Percentiles rank a stretch among this genome's conserved stretches.
Evolutionary conservation across 371 early-diverging fungal species (phyloP).

Genomic region (Actinomortierella ambigua): DNA sequence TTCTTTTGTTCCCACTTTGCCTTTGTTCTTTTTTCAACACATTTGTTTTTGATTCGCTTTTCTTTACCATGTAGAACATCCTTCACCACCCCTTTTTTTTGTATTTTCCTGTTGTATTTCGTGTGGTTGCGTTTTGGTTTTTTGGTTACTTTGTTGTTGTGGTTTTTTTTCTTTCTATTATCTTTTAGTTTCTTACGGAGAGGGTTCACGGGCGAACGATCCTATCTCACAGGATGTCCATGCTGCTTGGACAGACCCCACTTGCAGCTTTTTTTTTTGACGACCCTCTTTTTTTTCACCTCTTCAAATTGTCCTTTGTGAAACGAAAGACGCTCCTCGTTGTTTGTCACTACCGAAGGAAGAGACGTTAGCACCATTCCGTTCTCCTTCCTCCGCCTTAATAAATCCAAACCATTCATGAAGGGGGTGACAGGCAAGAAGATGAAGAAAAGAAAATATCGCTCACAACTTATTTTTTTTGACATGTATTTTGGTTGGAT

Average conservation of each 20-base stretch:
- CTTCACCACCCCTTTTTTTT: conserved; percentile 4
- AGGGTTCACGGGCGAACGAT: neutral
- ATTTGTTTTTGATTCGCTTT: neutral
- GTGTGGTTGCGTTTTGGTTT: neutral
- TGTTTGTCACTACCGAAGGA: too few relatives aligned
- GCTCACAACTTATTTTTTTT: too few relatives aligned
- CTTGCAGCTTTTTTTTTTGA: neutral
- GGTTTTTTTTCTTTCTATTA: conserved; percentile 4
- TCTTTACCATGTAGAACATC: conserved; percentile 9
- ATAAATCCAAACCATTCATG: too few relatives aligned
- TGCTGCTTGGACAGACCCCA: neutral
- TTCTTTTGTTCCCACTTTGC: conserved; percentile 4
- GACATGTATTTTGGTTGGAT: neutral
- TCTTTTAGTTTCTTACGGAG: conserved; percentile 7
- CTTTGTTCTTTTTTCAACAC: neutral
- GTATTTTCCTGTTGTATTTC: conserved; percentile 8
- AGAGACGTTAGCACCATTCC: too few relatives aligned
- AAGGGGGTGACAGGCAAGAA: too few relatives aligned
- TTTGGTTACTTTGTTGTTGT: neutral
- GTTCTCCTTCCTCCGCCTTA: too few relatives aligned
- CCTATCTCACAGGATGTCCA: neutral
- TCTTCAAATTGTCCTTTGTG: neutral
- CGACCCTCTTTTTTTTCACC: conserved; percentile 2
- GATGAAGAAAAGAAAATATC: too few relatives aligned
- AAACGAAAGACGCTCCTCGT: too few relatives aligned